A percentile compares a stretch with the other conserved stretches of the same genome.
phyloP scores from a whole-genome alignment of 305 asterid genomes.

The Vinca major region DNA sequence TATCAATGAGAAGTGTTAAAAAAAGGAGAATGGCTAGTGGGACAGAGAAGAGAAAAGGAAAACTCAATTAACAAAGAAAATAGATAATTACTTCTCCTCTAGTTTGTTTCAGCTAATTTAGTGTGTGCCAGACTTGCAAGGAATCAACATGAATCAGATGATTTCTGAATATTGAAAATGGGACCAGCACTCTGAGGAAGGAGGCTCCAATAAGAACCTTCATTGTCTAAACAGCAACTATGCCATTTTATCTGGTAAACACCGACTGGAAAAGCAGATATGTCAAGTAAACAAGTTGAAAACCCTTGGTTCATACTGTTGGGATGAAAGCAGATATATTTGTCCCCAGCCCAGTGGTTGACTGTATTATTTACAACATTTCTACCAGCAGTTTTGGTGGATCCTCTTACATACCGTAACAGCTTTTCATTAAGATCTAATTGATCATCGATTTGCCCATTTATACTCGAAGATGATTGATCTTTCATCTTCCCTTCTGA shows the following conservation, averaged over 20 bases:
- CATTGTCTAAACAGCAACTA: slow-evolving; percentile 46
- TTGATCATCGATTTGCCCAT: slow-evolving; percentile 31
- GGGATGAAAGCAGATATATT: slow-evolving; percentile 40
- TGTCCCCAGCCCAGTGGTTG: slow-evolving; percentile 23
- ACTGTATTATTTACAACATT: slow-evolving; percentile 13
- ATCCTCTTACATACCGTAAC: slow-evolving; percentile 30
- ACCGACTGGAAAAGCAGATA: slow-evolving; percentile 53
- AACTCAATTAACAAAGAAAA: neutral
- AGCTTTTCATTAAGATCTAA: slow-evolving; percentile 46
- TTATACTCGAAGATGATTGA: slow-evolving; percentile 22
- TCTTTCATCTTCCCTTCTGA: slow-evolving; percentile 18
- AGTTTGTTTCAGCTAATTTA: neutral
- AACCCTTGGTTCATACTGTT: slow-evolving; percentile 63
- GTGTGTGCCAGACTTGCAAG: neutral
- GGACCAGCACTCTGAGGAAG: slow-evolving; percentile 50
- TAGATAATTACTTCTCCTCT: neutral
- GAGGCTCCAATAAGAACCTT: slow-evolving; percentile 63
- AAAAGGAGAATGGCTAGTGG: neutral
- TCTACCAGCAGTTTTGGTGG: slow-evolving; percentile 19
- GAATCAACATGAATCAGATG: neutral
- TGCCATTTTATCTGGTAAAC: slow-evolving; percentile 65
- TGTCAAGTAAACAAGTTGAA: slow-evolving; percentile 64
- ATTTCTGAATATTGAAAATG: slow-evolving; percentile 25
- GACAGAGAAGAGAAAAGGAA: neutral
- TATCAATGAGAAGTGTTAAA: neutral